Percentiles rank a stretch among this genome's conserved stretches.
These are phyloP conservation scores for Agaricus sinodeliciosus DNA, from an alignment of 768 basidiomycete species.

Conservation along the genomic window DNA sequence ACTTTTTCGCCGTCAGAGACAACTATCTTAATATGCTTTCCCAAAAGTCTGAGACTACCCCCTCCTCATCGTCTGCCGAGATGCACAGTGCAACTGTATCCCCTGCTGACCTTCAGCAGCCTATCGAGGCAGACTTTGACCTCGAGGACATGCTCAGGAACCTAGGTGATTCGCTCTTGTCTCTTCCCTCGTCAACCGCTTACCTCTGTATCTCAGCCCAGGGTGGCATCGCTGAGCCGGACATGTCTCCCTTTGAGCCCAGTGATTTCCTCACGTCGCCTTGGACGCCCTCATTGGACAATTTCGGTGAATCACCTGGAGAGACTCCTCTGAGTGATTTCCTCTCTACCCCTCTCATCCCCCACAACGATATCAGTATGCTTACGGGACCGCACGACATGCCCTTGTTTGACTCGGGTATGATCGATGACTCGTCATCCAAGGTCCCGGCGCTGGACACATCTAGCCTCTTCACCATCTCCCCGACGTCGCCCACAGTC, in stretches of 20 bases:
- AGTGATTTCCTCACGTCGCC: conserved; percentile 27
- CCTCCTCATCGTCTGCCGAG: conserved; percentile 24
- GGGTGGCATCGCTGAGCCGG: conserved; percentile 16
- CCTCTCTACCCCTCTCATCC: conserved; percentile 30
- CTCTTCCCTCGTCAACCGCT: conserved; percentile 12
- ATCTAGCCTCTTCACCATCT: conserved; percentile 35
- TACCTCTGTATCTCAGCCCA: conserved; percentile 11
- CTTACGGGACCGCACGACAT: conserved; percentile 21
- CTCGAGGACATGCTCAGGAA: conserved; percentile 13
- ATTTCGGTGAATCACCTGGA: conserved; percentile 24
- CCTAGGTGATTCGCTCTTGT: conserved; percentile 14
- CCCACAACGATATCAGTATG: conserved; percentile 17
- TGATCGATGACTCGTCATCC: conserved; percentile 8
- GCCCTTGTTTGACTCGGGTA: conserved; percentile 17
- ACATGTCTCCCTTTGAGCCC: conserved; percentile 18
- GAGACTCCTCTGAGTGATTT: conserved; percentile 30
- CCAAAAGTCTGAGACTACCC: conserved; percentile 35
- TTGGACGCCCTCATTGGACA: conserved; percentile 18
- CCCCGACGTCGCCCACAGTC: conserved; percentile 27
- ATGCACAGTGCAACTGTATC: conserved; percentile 20
- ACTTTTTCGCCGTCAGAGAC: conserved; percentile 45
- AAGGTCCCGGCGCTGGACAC: conserved; percentile 12
- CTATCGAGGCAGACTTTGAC: conserved; percentile 19
- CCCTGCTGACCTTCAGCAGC: conserved; percentile 16
- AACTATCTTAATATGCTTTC: conserved; percentile 69